Percentiles rank a stretch among this genome's conserved stretches.
These are phyloP conservation scores for Elongisporangium undulatum DNA, from an alignment of 352 stramenopile genomes.

Conservation along the genomic window DNA sequence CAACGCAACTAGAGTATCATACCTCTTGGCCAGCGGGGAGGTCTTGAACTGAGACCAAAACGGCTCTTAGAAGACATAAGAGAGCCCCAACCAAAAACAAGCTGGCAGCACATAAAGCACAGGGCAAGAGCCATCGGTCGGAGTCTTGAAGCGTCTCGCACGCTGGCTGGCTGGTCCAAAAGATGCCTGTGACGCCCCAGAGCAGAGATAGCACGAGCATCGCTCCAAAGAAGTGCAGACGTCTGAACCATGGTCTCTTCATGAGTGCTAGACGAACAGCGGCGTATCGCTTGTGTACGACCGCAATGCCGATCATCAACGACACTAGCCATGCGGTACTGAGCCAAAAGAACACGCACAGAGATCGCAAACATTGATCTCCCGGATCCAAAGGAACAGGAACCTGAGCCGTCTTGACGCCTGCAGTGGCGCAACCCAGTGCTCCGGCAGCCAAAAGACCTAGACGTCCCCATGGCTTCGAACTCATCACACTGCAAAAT, in stretches of 20 bases:
- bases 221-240: background rate
- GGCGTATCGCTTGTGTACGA: background rate
- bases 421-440: background rate
- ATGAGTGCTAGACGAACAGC: background rate
- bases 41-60: background rate
- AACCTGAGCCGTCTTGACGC: background rate
- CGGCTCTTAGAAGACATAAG: background rate
- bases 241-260: background rate
- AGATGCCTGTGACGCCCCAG: background rate
- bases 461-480: background rate
- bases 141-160: background rate
- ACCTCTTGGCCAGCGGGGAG: constrained; percentile 13
- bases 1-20: background rate
- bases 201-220: background rate
- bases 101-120: background rate
- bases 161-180: background rate
- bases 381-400: background rate
- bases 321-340: background rate
- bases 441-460: background rate
- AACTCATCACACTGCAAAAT: background rate
- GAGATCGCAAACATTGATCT: background rate
- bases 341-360: background rate
- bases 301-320: background rate
- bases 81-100: background rate
- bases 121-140: background rate